Base-by-base conservation (phyloP, 2,329 filamentous ascomycete species). In the Volutella citrinella region DNA sequence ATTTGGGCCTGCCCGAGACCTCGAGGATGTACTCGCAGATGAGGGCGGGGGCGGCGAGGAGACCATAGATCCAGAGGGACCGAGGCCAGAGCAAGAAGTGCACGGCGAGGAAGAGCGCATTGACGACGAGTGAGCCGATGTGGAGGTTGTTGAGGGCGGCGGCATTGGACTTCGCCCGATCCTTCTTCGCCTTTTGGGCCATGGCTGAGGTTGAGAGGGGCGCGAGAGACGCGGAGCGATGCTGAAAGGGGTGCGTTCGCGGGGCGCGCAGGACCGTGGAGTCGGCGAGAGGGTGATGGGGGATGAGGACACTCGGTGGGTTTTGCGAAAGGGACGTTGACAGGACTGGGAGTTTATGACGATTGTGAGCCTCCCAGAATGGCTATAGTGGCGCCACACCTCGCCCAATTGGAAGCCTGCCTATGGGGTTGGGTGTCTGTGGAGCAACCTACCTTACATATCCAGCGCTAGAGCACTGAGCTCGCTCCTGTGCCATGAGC, bases 11-110 rank as follows among this genome's bases (percentile, higher is more conserved):
- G 10, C 87, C 88, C 7, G 89, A 80, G 28, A 76, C 76, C 63
- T 98, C 93, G 43, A 98, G 82, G 52, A 88, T 82, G 56, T 87
- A 84, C 61, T 97, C 81, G 64, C 93, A 88, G 49, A 83, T 56
- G 32, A 95, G 72, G 32, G 83, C 80, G 0, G 93, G 93, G 0
- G 76, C 60, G 4, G 84, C 87, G 45, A 96, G 68, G 25, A 89
- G 42, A 38, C 79, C 57, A 63, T 95, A 98, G 40, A 79, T 69
- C 32, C 81, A 63, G 16, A 82, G 65, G 10, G 79, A 82, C 41
- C 81, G 83, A 20, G 76, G 71, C 40, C 72, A 70, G 54, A 83
- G 75, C 59, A 86, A 66, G 51, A 84, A 72, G 60, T 85, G 80
- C 40, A 84, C 74, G 32, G 88, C 56, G 38, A 95, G 70, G 69